Evolutionary conservation across 1,139 yeast species (phyloP).

Genomic region (Protomyces arabidopsidicola): DNA sequence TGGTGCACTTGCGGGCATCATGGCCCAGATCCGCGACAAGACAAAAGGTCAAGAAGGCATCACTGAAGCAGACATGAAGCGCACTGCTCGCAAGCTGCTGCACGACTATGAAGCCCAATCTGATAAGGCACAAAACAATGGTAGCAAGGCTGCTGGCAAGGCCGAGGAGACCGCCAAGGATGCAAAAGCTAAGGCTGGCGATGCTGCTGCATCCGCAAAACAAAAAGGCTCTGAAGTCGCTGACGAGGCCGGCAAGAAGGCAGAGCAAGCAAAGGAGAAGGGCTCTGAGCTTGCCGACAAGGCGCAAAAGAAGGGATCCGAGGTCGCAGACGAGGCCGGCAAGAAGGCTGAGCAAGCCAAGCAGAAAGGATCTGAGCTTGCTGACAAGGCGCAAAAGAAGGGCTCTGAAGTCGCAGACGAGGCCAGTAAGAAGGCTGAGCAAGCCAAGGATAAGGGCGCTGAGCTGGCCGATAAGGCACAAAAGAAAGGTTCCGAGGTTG

Average conservation of each 20-base stretch:
- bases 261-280: not conserved
- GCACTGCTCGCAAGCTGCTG: slow-evolving; percentile 10
- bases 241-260: not conserved
- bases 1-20: not conserved
- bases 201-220: not conserved
- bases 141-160: slow-evolving; percentile 17
- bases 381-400: not conserved
- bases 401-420: not conserved
- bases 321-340: slow-evolving; percentile 22
- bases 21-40: slow-evolving; percentile 1
- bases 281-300: not conserved
- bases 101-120: not conserved
- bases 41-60: slow-evolving; percentile 9
- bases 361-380: not conserved
- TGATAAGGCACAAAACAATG: not conserved
- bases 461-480: slow-evolving; percentile 19
- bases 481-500: slow-evolving; percentile 2
- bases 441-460: slow-evolving; percentile 27
- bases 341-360: slow-evolving; percentile 1
- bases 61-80: slow-evolving; percentile 9
- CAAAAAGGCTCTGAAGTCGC: not conserved
- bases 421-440: not conserved
- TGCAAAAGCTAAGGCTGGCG: slow-evolving; percentile 16
- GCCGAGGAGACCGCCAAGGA: slow-evolving; percentile 18
- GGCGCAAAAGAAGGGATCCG: slow-evolving; percentile 1